These are phyloP conservation scores for Blastocystis sp. DNA, from an alignment of 352 stramenopile genomes.

Conservation along the genomic window DNA sequence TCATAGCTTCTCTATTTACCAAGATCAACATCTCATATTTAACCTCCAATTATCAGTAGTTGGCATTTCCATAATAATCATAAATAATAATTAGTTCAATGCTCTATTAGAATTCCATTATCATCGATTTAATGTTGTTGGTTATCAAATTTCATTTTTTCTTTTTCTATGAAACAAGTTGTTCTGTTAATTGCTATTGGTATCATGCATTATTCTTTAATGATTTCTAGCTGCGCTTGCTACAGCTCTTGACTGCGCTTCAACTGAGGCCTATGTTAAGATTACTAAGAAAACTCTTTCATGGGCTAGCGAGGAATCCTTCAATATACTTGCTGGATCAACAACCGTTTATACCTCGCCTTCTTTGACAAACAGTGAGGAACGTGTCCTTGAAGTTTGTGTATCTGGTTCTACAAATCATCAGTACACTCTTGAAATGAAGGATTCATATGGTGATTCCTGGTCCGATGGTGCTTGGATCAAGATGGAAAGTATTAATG, in stretches of 20 bases:
- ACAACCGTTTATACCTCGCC: background rate
- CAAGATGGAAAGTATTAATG: background rate
- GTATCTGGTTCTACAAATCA: background rate
- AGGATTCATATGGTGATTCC: background rate
- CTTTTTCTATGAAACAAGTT: background rate
- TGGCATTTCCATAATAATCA: background rate
- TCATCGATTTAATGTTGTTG: no score
- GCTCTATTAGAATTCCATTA: no score
- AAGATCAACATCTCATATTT: no score
- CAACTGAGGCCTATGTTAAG: background rate
- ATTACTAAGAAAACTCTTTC: background rate
- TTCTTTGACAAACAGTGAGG: background rate
- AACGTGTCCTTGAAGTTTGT: background rate
- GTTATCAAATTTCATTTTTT: background rate
- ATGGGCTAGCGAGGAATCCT: background rate
- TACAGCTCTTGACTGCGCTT: background rate
- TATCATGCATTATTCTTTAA: background rate
- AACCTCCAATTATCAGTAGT: background rate
- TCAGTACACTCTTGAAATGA: slow-evolving; percentile 22
- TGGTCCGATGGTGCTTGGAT: background rate
- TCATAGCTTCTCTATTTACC: no score
- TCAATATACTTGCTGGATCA: background rate
- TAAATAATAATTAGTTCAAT: background rate
- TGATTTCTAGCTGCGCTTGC: background rate
- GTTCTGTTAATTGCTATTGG: background rate